Evolutionary conservation across 441 rosid species (phyloP), one percentile per base, ranked within the genome.

Genomic region (Erodium texanum): DNA sequence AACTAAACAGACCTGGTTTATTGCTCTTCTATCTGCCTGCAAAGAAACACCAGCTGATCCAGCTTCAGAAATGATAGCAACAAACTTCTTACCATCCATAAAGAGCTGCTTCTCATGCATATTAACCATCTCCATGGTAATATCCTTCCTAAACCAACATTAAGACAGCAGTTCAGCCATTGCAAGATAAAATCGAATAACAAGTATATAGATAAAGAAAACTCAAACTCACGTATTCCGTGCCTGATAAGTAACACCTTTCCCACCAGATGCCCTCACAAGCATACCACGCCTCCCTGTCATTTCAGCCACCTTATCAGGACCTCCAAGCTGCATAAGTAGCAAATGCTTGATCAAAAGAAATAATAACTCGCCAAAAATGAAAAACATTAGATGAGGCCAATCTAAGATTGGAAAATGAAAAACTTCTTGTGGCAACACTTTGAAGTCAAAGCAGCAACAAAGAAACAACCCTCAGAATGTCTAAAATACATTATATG

Each of bases 271-370:
- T 24, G 95, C 92, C 78, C 99, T 88, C 38, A 95, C 99, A 86
- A 92, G 96, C 99, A 95, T 95, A 75, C 99, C 98, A 73, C 96
- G 90, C 78, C 99, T 87, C 74, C 99, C 99, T 59, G 98, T 95
- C 82, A 95, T 87, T 81, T 95, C 99, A 73, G 99, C 96, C 72
- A 95, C 96, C 77, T 84, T 90, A 69, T 88, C 97, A 76, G 98
- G 99, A 76, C 98, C 99, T 75, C 99, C 99, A 79, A 95, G 97
- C 99, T 92, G 87, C 84, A 78, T 20, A 67, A 71, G 64, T 68
- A 65, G 64, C 69, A 38, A 7, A 70, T 52, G 58, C 38, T 70
- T 20, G 15, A 56, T 77, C 52, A 71, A 72, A 36, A 74, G 48
- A 68, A n/a, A n/a, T n/a, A n/a, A n/a, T n/a, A n/a, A n/a, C 29